Evolutionary conservation across 2,329 filamentous ascomycete species (phyloP).

Genomic region (Davidsoniella virescens): DNA sequence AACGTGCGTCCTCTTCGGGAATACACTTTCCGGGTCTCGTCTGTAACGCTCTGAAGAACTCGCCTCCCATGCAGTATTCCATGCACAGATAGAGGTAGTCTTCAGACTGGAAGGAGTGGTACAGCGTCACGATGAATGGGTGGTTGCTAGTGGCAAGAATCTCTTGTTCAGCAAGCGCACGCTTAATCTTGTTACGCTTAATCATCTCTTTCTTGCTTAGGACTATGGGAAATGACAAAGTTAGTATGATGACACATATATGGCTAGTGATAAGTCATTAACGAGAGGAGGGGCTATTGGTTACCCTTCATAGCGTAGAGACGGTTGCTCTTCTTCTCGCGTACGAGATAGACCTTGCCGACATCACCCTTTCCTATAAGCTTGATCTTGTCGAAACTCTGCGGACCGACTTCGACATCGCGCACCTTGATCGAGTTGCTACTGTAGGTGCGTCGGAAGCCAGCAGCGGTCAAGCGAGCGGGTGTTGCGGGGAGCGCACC

Average conservation of each 20-base stretch:
- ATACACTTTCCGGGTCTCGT: constrained; percentile 95
- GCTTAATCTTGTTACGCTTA: constrained; percentile 99
- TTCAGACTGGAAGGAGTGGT: constrained; percentile 98
- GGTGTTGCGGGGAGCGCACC: constrained; percentile 50
- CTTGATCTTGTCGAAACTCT: constrained; percentile 99
- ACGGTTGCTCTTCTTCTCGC: constrained; percentile 91
- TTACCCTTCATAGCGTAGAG: constrained; percentile 97
- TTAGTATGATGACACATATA: constrained; percentile 19
- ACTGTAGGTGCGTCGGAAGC: constrained; percentile 90
- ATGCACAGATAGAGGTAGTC: constrained; percentile 98
- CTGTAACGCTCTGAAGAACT: constrained; percentile 94
- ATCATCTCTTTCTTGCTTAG: constrained; percentile 99
- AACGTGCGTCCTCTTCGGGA: constrained; percentile 86
- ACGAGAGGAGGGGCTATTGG: constrained; percentile 17
- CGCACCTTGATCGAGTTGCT: constrained; percentile 98
- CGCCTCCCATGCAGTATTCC: constrained; percentile 98
- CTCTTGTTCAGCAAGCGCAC: constrained; percentile 91
- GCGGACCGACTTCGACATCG: constrained; percentile 86
- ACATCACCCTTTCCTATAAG: constrained; percentile 98
- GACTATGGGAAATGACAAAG: constrained; percentile 37
- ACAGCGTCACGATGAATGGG: constrained; percentile 95
- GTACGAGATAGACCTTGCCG: constrained; percentile 91
- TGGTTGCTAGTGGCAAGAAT: constrained; percentile 97
- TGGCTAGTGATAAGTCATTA: not conserved
- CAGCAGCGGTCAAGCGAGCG: constrained; percentile 44